Base-by-base conservation (phyloP, 345 rosid species). In the Arabis hirsuta region DNA sequence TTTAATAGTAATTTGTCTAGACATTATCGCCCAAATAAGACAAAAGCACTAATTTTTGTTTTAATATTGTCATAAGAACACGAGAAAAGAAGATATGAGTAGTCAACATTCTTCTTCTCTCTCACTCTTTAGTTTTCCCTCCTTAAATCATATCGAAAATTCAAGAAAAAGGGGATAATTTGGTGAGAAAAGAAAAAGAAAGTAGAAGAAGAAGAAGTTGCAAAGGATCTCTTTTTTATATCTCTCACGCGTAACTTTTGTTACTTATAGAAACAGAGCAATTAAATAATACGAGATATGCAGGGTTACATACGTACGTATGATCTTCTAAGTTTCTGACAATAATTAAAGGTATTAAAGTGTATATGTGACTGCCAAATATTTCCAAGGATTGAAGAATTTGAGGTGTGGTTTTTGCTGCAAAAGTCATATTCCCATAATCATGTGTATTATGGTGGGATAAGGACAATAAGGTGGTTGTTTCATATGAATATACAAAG, bases 11-110 rank as follows among this genome's bases (percentile, higher is more conserved):
- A 32, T 20, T 29, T 62, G 44, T 67, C 80, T 77, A 65, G 76
- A 46, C 76, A 72, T 71, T 59, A 57, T 29, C 79, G 79, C 79
- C 79, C 65, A 48, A 20, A 47, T 50, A 76, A 76, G 65, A 62
- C 51, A 62, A 74, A 69, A 45, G 9, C 42, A 6, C 45, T 50
- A 26, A 31, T 9, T 26, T 20, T 31, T n/a, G 7, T 36, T 29
- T 26, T 24, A 68, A 65, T 65, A 7, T 22, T 43, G 58, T 66
- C 13, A 73, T 69, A 67, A 34, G 76, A 56, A 76, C 59, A 78
- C 78, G 66, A 76, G 79, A 67, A 73, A 73, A 48, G n/a, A 67
- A 20, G 20, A 39, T 38, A 55, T 47, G 60, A 45, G 26, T 11
- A 75, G 79, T 67, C 9, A 66, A 63, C 64, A 31, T 57, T 64